phyloP scores from a whole-genome alignment of 1,284 basidiomycete species.

The Sporisorium iseilematis-ciliati region DNA sequence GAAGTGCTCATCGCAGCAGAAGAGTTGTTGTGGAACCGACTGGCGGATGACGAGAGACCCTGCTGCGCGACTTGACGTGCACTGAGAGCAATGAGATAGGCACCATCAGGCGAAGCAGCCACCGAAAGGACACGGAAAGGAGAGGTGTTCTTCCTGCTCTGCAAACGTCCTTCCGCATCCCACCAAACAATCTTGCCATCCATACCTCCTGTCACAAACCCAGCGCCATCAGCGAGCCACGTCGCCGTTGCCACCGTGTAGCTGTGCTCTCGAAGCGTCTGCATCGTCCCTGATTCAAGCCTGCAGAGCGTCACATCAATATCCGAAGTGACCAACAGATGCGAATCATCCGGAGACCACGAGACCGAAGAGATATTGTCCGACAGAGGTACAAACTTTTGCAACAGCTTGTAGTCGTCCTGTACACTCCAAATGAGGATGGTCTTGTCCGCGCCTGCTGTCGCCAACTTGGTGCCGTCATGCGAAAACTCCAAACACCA shows the following conservation, averaged over 20 bases:
- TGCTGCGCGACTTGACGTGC: slow-evolving; percentile 32
- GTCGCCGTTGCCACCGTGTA: slow-evolving; percentile 87
- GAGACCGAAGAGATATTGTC: slow-evolving; percentile 73
- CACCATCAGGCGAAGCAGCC: slow-evolving; percentile 85
- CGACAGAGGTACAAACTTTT: slow-evolving; percentile 49
- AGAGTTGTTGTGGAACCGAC: slow-evolving; percentile 24
- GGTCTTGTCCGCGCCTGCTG: slow-evolving; percentile 84
- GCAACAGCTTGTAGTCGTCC: slow-evolving; percentile 45
- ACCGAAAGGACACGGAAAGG: slow-evolving; percentile 89
- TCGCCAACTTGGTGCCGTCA: slow-evolving; percentile 85
- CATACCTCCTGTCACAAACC: slow-evolving; percentile 89
- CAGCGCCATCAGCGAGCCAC: slow-evolving; percentile 88
- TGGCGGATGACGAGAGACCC: slow-evolving; percentile 11
- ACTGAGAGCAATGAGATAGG: slow-evolving; percentile 82
- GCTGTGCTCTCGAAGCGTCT: slow-evolving; percentile 76
- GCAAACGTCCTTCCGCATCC: slow-evolving; percentile 76
- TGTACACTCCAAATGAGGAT: slow-evolving; percentile 83
- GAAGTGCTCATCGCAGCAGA: slow-evolving; percentile 30
- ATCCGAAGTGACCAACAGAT: slow-evolving; percentile 53
- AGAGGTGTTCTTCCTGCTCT: slow-evolving; percentile 79
- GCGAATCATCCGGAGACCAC: slow-evolving; percentile 64
- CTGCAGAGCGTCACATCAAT: slow-evolving; percentile 57
- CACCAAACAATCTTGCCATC: slow-evolving; percentile 89
- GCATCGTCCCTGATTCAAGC: slow-evolving; percentile 21
- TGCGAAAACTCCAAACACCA: slow-evolving; percentile 97